Percentiles rank a stretch among this genome's conserved stretches.
Evolutionary conservation across 192 early-diverging fungal genomes (phyloP).

Genomic region (Coemansia sp.): DNA sequence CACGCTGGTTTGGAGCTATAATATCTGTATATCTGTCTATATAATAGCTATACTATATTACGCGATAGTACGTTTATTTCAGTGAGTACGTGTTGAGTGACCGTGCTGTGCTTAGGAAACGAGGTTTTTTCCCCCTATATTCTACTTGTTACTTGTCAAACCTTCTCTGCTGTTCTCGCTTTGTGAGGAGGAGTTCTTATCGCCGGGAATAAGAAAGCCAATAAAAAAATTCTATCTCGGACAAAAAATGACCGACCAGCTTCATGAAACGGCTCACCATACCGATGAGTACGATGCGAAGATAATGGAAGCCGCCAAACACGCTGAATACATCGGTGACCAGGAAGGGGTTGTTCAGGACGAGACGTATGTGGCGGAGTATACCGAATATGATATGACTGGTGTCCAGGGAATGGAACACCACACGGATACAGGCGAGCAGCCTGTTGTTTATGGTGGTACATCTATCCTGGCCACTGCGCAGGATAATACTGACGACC

Average conservation of each 20-base stretch:
- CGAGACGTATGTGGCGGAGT: conserved; percentile 1
- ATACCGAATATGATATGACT: neutral
- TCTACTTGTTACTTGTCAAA: too few relatives aligned
- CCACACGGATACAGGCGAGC: neutral
- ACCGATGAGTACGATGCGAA: conserved; percentile 4
- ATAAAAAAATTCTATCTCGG: too few relatives aligned
- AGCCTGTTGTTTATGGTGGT: neutral
- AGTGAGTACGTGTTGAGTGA: too few relatives aligned
- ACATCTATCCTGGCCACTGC: conserved; percentile 5
- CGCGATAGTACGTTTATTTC: too few relatives aligned
- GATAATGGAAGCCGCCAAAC: neutral
- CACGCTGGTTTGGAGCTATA: neutral
- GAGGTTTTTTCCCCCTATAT: too few relatives aligned
- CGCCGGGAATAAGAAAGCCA: too few relatives aligned
- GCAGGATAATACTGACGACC: neutral
- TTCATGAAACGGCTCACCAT: neutral
- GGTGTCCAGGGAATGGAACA: conserved; percentile 9
- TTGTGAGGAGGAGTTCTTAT: too few relatives aligned
- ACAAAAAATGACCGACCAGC: neutral
- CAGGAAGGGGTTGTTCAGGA: neutral
- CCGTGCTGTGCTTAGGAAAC: too few relatives aligned
- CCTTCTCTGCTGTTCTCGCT: too few relatives aligned
- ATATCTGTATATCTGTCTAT: too few relatives aligned
- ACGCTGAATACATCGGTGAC: neutral
- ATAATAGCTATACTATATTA: too few relatives aligned